phyloP scores from a whole-genome alignment of 1,284 basidiomycete genomes.

The Boletus semigastroideus region DNA sequence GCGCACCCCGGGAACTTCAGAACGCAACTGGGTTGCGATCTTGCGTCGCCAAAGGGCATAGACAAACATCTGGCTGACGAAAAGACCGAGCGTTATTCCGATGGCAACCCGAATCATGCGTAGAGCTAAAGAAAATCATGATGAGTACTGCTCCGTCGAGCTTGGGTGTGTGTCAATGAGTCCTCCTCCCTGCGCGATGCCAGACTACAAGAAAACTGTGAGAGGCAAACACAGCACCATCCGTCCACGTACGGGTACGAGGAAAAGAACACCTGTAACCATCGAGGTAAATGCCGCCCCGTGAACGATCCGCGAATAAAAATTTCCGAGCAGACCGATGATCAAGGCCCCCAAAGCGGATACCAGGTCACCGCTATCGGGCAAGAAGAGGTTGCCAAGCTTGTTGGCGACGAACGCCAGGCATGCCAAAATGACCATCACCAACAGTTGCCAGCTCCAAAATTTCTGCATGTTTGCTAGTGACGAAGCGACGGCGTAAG shows the following conservation, averaged over 20 bases:
- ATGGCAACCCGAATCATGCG: constrained; percentile 86
- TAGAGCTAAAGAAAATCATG: constrained; percentile 65
- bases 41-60: constrained; percentile 76
- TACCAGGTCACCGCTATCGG: constrained; percentile 57
- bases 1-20: constrained; percentile 34
- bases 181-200: constrained; percentile 83
- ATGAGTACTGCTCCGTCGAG: constrained; percentile 62
- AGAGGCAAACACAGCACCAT: constrained; percentile 1
- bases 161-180: constrained; percentile 68
- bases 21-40: constrained; percentile 74
- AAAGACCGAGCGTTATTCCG: constrained; percentile 82
- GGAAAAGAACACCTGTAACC: constrained; percentile 84
- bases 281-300: constrained; percentile 87
- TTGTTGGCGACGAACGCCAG: constrained; percentile 72
- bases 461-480: constrained; percentile 75
- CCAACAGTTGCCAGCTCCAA: constrained; percentile 65
- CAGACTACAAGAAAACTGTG: constrained; percentile 50
- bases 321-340: constrained; percentile 78
- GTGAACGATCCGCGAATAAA: constrained; percentile 74
- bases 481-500: constrained; percentile 78
- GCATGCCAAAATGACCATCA: constrained; percentile 82
- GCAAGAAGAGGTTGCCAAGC: constrained; percentile 47
- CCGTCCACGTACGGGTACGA: constrained; percentile 66
- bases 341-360: constrained; percentile 80
- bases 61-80: constrained; percentile 76